Percentiles rank a stretch among this genome's conserved stretches.
These are phyloP conservation scores for Fraxinus albicans DNA, from an alignment of 305 asterid genomes.

Conservation along the genomic window DNA sequence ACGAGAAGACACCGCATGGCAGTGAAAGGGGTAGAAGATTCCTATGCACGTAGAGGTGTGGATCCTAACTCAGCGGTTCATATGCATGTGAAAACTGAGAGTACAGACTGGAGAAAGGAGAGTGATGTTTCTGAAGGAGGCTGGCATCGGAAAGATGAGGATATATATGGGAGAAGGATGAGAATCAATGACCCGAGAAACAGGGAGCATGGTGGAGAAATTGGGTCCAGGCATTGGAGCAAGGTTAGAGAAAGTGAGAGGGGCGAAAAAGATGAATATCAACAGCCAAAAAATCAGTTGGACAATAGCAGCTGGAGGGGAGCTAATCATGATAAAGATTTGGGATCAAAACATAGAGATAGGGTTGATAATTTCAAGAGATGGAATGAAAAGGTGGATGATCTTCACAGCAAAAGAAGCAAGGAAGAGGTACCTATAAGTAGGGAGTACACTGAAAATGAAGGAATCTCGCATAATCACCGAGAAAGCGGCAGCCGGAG, in stretches of 20 bases:
- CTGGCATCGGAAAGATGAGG: constrained; percentile 70
- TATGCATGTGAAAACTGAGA: constrained; percentile 48
- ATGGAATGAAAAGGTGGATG: constrained; percentile 52
- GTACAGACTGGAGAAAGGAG: constrained; percentile 63
- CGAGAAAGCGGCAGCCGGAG: constrained; percentile 64
- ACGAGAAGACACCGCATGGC: constrained; percentile 42
- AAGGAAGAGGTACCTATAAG: constrained; percentile 56
- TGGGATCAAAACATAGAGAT: constrained; percentile 58
- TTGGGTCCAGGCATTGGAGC: constrained; percentile 52
- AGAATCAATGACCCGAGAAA: constrained; percentile 64
- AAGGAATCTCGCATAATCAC: constrained; percentile 44
- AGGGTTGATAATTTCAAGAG: constrained; percentile 56
- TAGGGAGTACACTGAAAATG: constrained; percentile 63
- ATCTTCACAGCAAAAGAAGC: constrained; percentile 59
- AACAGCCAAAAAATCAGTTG: constrained; percentile 50
- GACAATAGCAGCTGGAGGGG: constrained; percentile 69
- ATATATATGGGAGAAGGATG: constrained; percentile 52
- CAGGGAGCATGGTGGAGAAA: constrained; percentile 63
- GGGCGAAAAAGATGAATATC: constrained; percentile 57
- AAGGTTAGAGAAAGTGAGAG: constrained; percentile 68
- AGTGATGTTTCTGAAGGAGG: constrained; percentile 61
- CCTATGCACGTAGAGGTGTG: constrained; percentile 49
- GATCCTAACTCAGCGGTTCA: constrained; percentile 46
- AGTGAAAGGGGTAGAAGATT: constrained; percentile 61
- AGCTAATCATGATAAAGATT: constrained; percentile 53